Evolutionary conservation across 352 stramenopile genomes (phyloP).

Genomic region (Phytophthora uliginosa): DNA sequence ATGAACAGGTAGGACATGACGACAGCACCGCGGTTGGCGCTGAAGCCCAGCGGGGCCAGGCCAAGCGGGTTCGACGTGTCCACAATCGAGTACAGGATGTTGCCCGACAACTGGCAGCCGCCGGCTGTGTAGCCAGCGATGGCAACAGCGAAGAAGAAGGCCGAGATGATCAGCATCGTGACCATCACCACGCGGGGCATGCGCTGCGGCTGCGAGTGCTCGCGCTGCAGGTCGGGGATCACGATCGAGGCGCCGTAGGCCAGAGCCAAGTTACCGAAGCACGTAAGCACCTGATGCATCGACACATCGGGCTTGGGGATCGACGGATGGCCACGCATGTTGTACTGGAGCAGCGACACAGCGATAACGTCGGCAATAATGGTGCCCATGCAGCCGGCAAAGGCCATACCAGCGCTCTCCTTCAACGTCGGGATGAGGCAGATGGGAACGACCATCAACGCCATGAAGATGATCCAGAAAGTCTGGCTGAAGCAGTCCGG

Average conservation of each 20-base stretch:
- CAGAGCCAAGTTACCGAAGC: slow-evolving; percentile 31
- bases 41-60: slow-evolving; percentile 26
- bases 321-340: slow-evolving; percentile 27
- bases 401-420: slow-evolving; percentile 21
- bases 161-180: slow-evolving; percentile 25
- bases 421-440: slow-evolving; percentile 33
- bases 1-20: slow-evolving; percentile 36
- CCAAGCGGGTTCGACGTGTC: slow-evolving; percentile 24
- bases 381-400: slow-evolving; percentile 28
- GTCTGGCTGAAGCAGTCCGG: slow-evolving; percentile 32
- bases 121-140: slow-evolving; percentile 26
- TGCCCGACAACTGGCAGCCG: slow-evolving; percentile 31
- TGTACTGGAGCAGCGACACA: slow-evolving; percentile 27
- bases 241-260: slow-evolving; percentile 31
- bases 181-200: slow-evolving; percentile 32
- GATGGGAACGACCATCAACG: slow-evolving; percentile 22
- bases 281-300: slow-evolving; percentile 26
- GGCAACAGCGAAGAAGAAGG: slow-evolving; percentile 27
- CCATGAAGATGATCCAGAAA: slow-evolving; percentile 43
- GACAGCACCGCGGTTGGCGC: slow-evolving; percentile 26
- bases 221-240: slow-evolving; percentile 27
- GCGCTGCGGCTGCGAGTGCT: slow-evolving; percentile 15
- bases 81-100: slow-evolving; percentile 35
- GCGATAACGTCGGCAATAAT: slow-evolving; percentile 32
- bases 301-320: slow-evolving; percentile 22